Evolutionary conservation across 768 basidiomycete species (phyloP).

Genomic region (Agaricus subrufescens): DNA sequence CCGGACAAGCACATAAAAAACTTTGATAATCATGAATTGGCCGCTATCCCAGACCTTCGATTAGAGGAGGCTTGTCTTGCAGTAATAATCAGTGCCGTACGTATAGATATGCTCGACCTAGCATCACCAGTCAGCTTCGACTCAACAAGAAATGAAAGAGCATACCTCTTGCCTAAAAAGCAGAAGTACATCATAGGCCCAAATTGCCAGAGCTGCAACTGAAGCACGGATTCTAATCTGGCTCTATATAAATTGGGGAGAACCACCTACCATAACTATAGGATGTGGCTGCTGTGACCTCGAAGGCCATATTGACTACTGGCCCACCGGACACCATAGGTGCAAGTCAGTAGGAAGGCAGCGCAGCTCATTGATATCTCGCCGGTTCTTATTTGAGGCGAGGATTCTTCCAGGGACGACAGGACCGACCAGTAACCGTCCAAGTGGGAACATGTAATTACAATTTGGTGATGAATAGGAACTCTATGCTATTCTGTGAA

Average conservation of each 20-base stretch:
- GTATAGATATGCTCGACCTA: slow-evolving; percentile 6
- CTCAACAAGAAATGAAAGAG: background rate
- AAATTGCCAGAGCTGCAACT: slow-evolving; percentile 2
- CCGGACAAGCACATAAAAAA: background rate
- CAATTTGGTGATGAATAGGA: no score
- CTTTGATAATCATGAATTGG: background rate
- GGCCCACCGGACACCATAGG: background rate
- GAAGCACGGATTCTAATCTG: background rate
- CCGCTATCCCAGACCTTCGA: background rate
- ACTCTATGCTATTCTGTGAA: no score
- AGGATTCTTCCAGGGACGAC: background rate
- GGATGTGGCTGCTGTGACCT: background rate
- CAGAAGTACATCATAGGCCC: background rate
- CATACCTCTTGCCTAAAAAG: slow-evolving; percentile 4
- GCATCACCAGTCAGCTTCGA: no score
- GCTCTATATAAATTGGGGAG: background rate
- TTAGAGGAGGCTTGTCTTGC: background rate
- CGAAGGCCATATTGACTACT: background rate
- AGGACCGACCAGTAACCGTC: background rate
- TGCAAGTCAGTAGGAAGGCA: background rate
- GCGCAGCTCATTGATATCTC: background rate
- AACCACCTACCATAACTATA: background rate
- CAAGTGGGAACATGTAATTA: no score
- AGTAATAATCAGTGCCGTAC: background rate
- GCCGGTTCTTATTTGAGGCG: background rate